A percentile compares a stretch with the other conserved stretches of the same genome.
Conservation (phyloP, 306 rosid genomes). For the Quercus engelmannii region DNA sequence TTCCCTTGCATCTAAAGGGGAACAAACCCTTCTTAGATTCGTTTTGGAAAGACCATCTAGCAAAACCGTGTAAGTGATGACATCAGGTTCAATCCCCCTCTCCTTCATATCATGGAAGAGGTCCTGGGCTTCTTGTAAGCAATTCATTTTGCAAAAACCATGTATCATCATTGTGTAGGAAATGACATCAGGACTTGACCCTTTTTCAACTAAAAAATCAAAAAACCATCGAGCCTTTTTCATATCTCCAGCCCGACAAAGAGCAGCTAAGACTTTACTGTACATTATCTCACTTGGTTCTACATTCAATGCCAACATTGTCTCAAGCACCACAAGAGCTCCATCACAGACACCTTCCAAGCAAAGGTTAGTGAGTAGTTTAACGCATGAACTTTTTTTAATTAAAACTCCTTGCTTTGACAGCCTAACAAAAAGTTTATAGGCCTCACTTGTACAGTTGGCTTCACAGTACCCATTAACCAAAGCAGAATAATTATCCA, state of each 20-base stretch:
- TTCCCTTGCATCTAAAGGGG: constrained; percentile 1
- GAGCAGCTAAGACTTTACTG: constrained; percentile 53
- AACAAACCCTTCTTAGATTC: constrained; percentile 17
- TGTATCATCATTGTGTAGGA: constrained; percentile 73
- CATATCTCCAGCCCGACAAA: constrained; percentile 55
- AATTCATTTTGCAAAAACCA: constrained; percentile 56
- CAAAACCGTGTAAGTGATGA: constrained; percentile 67
- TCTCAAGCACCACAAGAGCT: constrained; percentile 41
- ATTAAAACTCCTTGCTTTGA: constrained; percentile 40
- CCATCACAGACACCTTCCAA: constrained; percentile 25
- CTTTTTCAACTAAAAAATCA: constrained; percentile 37
- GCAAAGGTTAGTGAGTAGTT: constrained; percentile 56
- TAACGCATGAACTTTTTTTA: constrained; percentile 37
- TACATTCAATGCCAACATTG: constrained; percentile 42
- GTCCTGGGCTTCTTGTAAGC: constrained; percentile 49
- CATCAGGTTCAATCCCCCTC: constrained; percentile 69
- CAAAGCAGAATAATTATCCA: constrained; percentile 62
- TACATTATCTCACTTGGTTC: constrained; percentile 48
- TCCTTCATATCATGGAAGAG: constrained; percentile 67
- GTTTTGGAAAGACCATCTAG: constrained; percentile 52
- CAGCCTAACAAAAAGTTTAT: constrained; percentile 41
- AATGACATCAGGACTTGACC: constrained; percentile 55
- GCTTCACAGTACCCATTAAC: constrained; percentile 69
- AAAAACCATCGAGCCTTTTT: constrained; percentile 43
- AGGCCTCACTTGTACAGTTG: constrained; percentile 38